These are phyloP conservation scores for Primulina tabacum DNA, from an alignment of 257 asterid genomes.

Conservation along the genomic window DNA sequence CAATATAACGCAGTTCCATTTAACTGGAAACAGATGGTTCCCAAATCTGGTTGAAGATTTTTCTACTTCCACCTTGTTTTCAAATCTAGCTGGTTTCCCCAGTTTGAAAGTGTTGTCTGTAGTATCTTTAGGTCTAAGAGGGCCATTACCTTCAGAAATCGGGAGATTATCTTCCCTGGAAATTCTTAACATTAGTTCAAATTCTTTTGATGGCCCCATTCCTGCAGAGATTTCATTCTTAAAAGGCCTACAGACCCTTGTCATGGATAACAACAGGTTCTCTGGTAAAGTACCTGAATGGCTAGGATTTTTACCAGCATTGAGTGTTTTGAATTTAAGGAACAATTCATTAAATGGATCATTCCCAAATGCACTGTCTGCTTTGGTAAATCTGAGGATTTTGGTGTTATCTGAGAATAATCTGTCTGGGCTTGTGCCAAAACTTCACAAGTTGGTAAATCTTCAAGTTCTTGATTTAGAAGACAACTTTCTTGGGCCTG, in stretches of 20 bases:
- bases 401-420: constrained; percentile 53
- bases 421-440: constrained; percentile 54
- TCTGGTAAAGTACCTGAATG: constrained; percentile 58
- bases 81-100: constrained; percentile 55
- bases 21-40: constrained; percentile 44
- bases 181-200: constrained; percentile 66
- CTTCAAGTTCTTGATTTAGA: constrained; percentile 76
- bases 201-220: constrained; percentile 51
- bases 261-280: constrained; percentile 60
- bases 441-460: constrained; percentile 45
- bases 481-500: constrained; percentile 64
- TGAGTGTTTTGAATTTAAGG: constrained; percentile 63
- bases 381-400: constrained; percentile 44
- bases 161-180: constrained; percentile 60
- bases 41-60: constrained; percentile 44
- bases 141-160: constrained; percentile 59
- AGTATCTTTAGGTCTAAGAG: constrained; percentile 65
- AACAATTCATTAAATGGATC: constrained; percentile 64
- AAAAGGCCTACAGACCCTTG: constrained; percentile 58
- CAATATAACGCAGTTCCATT: constrained; percentile 69
- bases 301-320: constrained; percentile 40
- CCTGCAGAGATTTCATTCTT: constrained; percentile 54
- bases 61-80: constrained; percentile 45
- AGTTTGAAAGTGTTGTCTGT: constrained; percentile 65
- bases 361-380: constrained; percentile 46